phyloP scores from a whole-genome alignment of 495 filamentous ascomycete genomes.

The Podospora pseudoanserina region DNA sequence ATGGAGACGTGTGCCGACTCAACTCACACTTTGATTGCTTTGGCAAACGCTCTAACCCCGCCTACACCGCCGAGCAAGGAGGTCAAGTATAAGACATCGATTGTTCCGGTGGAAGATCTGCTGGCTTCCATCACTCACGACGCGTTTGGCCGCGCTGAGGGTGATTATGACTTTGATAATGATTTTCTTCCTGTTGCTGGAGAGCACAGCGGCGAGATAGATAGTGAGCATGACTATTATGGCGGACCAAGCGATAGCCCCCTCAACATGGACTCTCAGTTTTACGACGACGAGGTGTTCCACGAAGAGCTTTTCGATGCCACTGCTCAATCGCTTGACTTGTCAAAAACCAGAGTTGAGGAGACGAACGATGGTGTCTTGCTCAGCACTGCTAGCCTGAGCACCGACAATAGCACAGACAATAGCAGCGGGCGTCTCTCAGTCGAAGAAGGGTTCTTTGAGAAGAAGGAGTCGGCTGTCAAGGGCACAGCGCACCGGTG shows the following conservation, averaged over 20 bases:
- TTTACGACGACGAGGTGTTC: conserved; percentile 34
- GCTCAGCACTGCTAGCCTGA: conserved; percentile 56
- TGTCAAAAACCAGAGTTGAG: conserved; percentile 37
- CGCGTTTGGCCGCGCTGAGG: conserved; percentile 61
- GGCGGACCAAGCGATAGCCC: conserved; percentile 34
- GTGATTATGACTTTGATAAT: conserved; percentile 54
- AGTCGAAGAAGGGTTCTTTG: conserved; percentile 81
- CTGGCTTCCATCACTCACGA: conserved; percentile 85
- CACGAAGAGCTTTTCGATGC: conserved; percentile 44
- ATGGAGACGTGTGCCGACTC: conserved; percentile 96
- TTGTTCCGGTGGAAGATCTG: conserved; percentile 81
- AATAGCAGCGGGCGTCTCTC: conserved; percentile 48
- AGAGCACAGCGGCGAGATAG: conserved; percentile 34
- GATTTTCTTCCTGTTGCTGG: conserved; percentile 44
- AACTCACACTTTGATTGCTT: conserved; percentile 81
- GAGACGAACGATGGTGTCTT: conserved; percentile 58
- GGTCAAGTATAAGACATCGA: conserved; percentile 80
- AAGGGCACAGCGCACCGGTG: conserved; percentile 71
- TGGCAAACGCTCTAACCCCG: conserved; percentile 76
- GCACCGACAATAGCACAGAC: conserved; percentile 49
- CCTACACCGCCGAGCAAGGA: conserved; percentile 75
- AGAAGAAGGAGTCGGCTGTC: conserved; percentile 49
- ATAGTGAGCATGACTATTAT: conserved; percentile 36
- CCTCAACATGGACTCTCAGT: conserved; percentile 40
- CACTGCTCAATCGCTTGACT: conserved; percentile 31